Evolutionary conservation across 352 stramenopile genomes (phyloP), one percentile per base, ranked within the genome.

Genomic region (Globisporangium radiosum): DNA sequence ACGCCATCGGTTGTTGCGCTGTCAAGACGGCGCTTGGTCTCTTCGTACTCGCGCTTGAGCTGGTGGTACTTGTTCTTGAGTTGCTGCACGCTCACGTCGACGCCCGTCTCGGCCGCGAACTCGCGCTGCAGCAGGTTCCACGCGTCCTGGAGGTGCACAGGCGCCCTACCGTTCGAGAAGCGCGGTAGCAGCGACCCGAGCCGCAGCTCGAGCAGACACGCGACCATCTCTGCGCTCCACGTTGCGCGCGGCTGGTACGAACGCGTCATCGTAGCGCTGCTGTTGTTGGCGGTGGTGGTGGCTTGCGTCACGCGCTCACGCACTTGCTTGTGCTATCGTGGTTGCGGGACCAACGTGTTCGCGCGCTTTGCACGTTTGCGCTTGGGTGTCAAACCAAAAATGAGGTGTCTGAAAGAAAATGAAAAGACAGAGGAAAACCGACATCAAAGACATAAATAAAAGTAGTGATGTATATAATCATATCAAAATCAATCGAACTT

Each of bases 61-160:
- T 62, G 56, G 38, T 62, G 56, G 48, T 56, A 62, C 48, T 62
- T 62, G 56, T 62, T 62, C 56, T 62, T 62, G 56, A 62, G 56
- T 47, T 55, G 47, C 19, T 45, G 25, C 47, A 62, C 50, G 38
- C 7, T 49, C 39, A 62, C 52, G 48, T 56, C 42, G 14, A 44
- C 57, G 57, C 53, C 44, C 5, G 57, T 62, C 4, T 19, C 57
- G 25, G 45, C 6, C 49, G 25, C 57, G 40, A 62, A 62, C 57
- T 56, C 53, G 57, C 50, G 11, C 8, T 56, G 57, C 47, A 62
- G 57, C 49, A 39, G 11, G 3, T 47, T 62, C 57, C 57, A 62
- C 14, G 57, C 57, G 19, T 56, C 57, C 57, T 62, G 53, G 39
- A 62, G 57, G 15, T 55, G 48, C 39, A 42, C 33, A 7, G 57